Evolutionary conservation across 163 green algal genomes (phyloP).

Genomic region (Smithsoniella earleae): DNA sequence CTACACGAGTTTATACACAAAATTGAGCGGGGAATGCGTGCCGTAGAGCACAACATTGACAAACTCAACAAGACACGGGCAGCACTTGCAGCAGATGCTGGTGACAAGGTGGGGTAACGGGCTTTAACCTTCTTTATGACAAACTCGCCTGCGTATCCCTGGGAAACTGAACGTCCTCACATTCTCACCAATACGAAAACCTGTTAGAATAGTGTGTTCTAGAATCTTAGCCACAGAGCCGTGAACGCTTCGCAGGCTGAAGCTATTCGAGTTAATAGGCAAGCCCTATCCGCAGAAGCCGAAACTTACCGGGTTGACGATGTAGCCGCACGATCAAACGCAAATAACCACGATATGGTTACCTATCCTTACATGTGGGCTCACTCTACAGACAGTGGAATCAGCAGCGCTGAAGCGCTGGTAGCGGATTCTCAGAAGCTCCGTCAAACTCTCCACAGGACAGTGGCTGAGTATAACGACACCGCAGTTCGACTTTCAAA

Average conservation of each 20-base stretch:
- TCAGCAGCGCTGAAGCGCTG: background rate
- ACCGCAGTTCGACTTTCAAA: background rate
- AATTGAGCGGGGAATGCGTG: background rate
- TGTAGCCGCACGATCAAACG: background rate
- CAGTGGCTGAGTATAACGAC: constrained; percentile 4
- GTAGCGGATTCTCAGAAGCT: background rate
- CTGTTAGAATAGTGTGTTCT: too few species aligned
- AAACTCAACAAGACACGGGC: background rate
- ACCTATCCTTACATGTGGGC: constrained; percentile 24
- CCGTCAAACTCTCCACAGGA: background rate
- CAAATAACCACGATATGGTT: background rate
- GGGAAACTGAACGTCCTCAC: too few species aligned
- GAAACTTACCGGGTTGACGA: background rate
- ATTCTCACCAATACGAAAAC: too few species aligned
- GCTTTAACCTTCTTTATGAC: too few species aligned
- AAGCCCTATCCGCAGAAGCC: background rate
- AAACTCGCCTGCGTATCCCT: too few species aligned
- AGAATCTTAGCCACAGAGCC: too few species aligned
- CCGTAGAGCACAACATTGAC: constrained; percentile 19
- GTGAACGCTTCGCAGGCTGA: too few species aligned
- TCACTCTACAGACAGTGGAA: constrained; percentile 11
- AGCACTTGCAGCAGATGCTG: constrained; percentile 11
- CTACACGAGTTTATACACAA: constrained; percentile 11
- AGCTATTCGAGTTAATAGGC: constrained; percentile 1
- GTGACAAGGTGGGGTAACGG: constrained; percentile 29